Evolutionary conservation across 176 grass and related monocot genomes (phyloP), one percentile per base, ranked within the genome.

Genomic region (Pontederia crassipes): DNA sequence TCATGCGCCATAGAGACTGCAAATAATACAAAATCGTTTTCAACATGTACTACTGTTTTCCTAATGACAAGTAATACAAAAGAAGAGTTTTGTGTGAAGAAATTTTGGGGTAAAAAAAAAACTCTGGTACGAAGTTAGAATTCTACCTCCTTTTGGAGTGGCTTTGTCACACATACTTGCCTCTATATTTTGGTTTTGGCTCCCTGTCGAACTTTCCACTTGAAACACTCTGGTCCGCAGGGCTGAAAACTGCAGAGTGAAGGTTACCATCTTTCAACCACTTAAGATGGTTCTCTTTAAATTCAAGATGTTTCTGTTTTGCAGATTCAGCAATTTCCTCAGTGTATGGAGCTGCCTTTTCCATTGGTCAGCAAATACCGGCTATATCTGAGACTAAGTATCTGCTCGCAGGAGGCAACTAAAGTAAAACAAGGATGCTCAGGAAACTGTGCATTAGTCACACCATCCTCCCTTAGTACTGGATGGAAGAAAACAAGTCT

Each of bases 241-340:
- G 79, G 49, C 75, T 82, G 60, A 97, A 97, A 53, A 92, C 87
- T 0, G 81, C 87, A 0, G 84, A 80, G 67, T 86, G 93, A 69
- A 92, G 82, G 45, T 86, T 92, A 32, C 93, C 93, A 55, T 91
- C 93, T 62, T 91, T 87, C 64, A 88, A 57, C 87, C 81, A 97
- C 59, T 97, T 97, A 35, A 84, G 73, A 77, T 97, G 93, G 68
- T 91, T 97, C 81, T 91, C 93, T 80, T 80, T 80, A 68, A 88
- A 92, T 4, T 85, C 87, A 20, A 40, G 52, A 74, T 85, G 87
- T 57, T 55, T 73, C 48, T 77, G 72, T 66, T 54, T 71, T 0
- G 84, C 92, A 8, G 60, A 28, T 52, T 73, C 89, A 71, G 77
- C 54, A 0, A 91, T 67, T 57, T 85, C 84, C 16, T 76, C 49